phyloP scores from a whole-genome alignment of 164 flowering plant species.

The Cinnamomum micranthum region DNA sequence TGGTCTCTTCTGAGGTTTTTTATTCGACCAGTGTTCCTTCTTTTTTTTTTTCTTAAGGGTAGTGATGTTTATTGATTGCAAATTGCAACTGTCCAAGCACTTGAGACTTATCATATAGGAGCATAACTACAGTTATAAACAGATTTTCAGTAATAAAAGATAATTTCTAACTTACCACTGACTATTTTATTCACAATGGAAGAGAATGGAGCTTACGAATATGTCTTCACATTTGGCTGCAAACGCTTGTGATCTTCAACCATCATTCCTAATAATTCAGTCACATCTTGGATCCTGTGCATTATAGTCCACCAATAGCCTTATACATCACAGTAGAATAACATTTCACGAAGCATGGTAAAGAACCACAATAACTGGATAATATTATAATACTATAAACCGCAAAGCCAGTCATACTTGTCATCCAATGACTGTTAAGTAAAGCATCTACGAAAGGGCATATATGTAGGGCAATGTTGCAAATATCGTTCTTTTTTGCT shows the following conservation, averaged over 20 bases:
- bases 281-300: constrained; percentile 90
- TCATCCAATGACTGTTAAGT: no score
- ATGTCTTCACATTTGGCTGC: constrained; percentile 88
- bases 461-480: no score
- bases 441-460: no score
- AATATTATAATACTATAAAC: no score
- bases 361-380: background rate
- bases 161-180: background rate
- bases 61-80: no score
- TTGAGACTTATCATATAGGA: no score
- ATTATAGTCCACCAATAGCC: constrained; percentile 1
- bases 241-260: constrained; percentile 87
- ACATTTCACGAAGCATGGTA: background rate
- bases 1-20: no score
- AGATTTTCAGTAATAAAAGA: background rate
- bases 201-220: constrained; percentile 58
- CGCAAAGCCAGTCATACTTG: no score
- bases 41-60: no score
- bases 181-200: background rate
- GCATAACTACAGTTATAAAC: background rate
- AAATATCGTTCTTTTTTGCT: no score
- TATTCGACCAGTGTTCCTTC: no score
- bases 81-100: no score
- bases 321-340: background rate
- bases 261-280: constrained; percentile 98